Evolutionary conservation across 1,284 basidiomycete species (phyloP).

Genomic region (Pseudozyma tsukubaensis): DNA sequence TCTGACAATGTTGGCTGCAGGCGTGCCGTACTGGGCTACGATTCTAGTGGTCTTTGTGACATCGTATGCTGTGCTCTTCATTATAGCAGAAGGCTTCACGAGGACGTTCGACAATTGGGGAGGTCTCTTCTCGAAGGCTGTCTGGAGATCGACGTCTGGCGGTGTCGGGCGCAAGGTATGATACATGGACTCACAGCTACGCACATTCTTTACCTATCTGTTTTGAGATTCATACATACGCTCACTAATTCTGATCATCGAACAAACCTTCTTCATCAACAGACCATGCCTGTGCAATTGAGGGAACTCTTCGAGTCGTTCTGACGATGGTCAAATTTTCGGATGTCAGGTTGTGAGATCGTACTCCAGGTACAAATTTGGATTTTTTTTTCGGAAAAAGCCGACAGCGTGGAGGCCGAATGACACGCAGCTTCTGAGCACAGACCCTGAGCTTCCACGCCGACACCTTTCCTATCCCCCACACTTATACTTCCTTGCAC

Average conservation of each 20-base stretch:
- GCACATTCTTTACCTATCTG: constrained; percentile 2
- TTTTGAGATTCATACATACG: not conserved
- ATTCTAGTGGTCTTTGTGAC: constrained; percentile 57
- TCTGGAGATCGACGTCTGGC: constrained; percentile 55
- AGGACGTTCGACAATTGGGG: constrained; percentile 61
- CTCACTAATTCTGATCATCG: not conserved
- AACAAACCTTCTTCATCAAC: not conserved
- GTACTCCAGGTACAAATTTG: too few species aligned
- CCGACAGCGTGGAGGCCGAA: constrained; percentile 19
- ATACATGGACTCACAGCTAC: constrained; percentile 2
- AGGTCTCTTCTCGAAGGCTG: constrained; percentile 53
- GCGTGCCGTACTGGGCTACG: constrained; percentile 58
- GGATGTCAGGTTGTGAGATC: too few species aligned
- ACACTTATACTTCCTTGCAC: not conserved
- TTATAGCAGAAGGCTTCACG: constrained; percentile 56
- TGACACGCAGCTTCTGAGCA: constrained; percentile 6
- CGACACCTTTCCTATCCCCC: not conserved
- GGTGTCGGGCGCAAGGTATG: constrained; percentile 47
- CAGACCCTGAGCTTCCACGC: constrained; percentile 9
- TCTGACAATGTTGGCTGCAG: constrained; percentile 42
- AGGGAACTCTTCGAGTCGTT: too few species aligned
- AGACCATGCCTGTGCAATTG: not conserved
- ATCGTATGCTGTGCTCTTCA: constrained; percentile 45
- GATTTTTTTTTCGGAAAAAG: not conserved
- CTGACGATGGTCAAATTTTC: too few species aligned